Conservation (phyloP, 2,329 filamentous ascomycete species). For the Aureobasidium sp. region DNA sequence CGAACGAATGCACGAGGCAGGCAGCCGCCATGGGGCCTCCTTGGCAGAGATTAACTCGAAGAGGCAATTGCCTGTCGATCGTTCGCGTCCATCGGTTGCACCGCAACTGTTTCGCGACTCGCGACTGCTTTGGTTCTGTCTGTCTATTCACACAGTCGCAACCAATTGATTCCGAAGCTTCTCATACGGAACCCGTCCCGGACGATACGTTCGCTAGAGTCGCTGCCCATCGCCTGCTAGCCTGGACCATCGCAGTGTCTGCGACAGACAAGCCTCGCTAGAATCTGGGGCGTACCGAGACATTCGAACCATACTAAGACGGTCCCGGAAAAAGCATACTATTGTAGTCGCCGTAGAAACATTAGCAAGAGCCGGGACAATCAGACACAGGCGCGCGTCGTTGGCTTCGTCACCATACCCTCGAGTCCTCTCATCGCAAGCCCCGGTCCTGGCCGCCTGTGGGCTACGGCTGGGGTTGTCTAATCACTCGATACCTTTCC, state of each 20-base stretch:
- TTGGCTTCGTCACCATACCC: background rate
- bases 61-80: background rate
- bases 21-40: background rate
- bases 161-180: background rate
- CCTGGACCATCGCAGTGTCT: background rate
- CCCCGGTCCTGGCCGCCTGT: conserved; percentile 3
- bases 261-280: background rate
- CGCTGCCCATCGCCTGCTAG: background rate
- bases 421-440: background rate
- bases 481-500: background rate
- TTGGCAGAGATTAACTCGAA: background rate
- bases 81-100: background rate
- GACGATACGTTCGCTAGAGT: background rate
- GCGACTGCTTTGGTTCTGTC: background rate
- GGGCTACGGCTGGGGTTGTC: conserved; percentile 14
- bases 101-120: background rate
- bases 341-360: background rate
- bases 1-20: background rate
- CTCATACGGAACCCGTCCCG: background rate
- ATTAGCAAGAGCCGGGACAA: background rate
- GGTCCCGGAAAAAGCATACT: background rate
- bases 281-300: conserved; percentile 10
- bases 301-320: background rate
- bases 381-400: background rate
- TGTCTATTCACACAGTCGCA: background rate